Evolutionary conservation across 352 stramenopile species (phyloP), one percentile per base, ranked within the genome.

Genomic region (Phytopythium montanum): DNA sequence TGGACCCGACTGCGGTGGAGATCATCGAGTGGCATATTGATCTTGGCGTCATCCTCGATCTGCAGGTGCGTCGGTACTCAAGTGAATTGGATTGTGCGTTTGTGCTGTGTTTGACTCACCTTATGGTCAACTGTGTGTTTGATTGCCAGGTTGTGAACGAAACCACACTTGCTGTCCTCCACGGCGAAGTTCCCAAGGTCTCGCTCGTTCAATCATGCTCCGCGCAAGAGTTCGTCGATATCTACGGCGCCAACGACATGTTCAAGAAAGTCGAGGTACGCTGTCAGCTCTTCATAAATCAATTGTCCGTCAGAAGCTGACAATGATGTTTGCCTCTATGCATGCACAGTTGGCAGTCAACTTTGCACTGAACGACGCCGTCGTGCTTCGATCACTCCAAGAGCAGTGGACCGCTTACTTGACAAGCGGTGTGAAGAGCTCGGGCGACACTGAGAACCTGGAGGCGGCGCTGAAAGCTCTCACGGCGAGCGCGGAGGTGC

Each of bases 11-110:
- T 48, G 80, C 76, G 0, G 84, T 94, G 3, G 84, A 95, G 64
- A 90, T 95, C 34, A 80, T 93, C 7, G 87, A 95, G 56, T 94
- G 87, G 83, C 87, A 95, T 63, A 60, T 95, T 31, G 87, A 95
- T 67, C 70, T 95, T 42, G 87, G 87, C 18, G 78, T 86, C 12
- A 90, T 95, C 31, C 85, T 93, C 45, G 87, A 95, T 56, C 65
- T 94, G 23, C 92, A 93, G 76, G 85, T 92, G 66, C 31, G 53
- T n/a, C 5, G 2, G 19, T 28, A 50, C 39, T 26, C 16, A 10
- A 29, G 16, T 42, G 19, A 33, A 7, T 23, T 19, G 19, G 36
- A 7, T 23, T 19, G 60, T 9, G 38, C 14, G 39, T 23, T 12
- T 38, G 10, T 26, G 18, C 25, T 34, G 6, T 56, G 19, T 42